A percentile compares a stretch with the other conserved stretches of the same genome.
These are phyloP conservation scores for Spizellomyces punctatus DNA, from an alignment of 192 early-diverging fungal species.

Conservation along the genomic window DNA sequence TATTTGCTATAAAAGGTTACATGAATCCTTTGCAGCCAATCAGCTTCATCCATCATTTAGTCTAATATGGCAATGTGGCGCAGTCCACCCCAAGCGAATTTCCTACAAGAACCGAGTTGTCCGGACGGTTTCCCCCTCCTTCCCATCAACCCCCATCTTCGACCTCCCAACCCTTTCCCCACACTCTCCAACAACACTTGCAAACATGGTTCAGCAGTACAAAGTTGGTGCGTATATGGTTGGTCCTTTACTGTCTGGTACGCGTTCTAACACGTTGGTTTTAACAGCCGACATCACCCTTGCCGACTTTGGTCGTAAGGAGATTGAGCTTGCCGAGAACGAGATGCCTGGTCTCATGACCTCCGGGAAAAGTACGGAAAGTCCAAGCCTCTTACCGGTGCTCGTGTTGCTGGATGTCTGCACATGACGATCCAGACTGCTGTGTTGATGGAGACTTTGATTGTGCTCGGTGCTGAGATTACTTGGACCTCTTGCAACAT, in stretches of 20 bases:
- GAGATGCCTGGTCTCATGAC: conserved; percentile 99
- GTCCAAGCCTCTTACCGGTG: conserved; percentile 86
- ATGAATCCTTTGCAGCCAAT: too few species aligned
- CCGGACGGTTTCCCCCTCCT: background rate
- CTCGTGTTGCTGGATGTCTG: conserved; percentile 95
- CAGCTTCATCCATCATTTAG: too few species aligned
- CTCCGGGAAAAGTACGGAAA: conserved; percentile 92
- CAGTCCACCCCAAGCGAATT: too few species aligned
- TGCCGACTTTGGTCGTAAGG: conserved; percentile 95
- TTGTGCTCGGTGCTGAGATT: conserved; percentile 93
- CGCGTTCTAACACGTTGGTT: background rate
- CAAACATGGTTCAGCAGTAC: conserved; percentile 38
- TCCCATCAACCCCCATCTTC: background rate
- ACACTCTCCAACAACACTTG: background rate
- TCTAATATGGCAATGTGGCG: too few species aligned
- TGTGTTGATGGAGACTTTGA: conserved; percentile 96
- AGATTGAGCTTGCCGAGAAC: conserved; percentile 92
- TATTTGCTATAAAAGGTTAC: too few species aligned
- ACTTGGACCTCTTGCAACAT: conserved; percentile 87
- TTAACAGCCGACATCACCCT: conserved; percentile 81
- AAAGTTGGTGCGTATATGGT: conserved; percentile 38
- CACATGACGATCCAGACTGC: conserved; percentile 99
- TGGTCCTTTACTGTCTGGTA: background rate
- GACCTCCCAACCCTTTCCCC: background rate
- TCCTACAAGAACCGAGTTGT: background rate